Evolutionary conservation across 495 filamentous ascomycete genomes (phyloP), one percentile per base, ranked within the genome.

Genomic region (Hyaloscypha finlandica): DNA sequence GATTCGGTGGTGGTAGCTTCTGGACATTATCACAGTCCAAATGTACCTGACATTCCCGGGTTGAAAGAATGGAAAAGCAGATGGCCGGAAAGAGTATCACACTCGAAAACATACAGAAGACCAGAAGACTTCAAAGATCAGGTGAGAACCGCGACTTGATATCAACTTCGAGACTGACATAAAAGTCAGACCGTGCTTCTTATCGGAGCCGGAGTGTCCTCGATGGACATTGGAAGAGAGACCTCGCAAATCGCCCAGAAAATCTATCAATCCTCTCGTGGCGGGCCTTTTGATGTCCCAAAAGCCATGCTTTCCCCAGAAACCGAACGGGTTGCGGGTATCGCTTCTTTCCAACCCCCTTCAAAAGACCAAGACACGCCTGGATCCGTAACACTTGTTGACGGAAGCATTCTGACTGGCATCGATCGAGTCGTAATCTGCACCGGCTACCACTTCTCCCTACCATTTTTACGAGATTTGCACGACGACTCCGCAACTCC

Each of bases 1-100:
- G 93, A 97, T 75, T 91, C 90, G 16, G 88, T 97, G 3, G 85
- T 94, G 0, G 88, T 93, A n/a, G 92, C 92, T 8, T 91, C 83
- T 64, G 93, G 93, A 0, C 92, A 97, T 74, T 95, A 90, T 74
- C 83, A 84, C 33, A 85, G 90, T 6, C 88, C 89, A 0, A 88
- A 84, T 74, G 76, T 95, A 5, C 93, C 93, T 0, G 78, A 85
- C 56, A 85, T 90, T 22, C 59, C 73, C 2, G 88, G 89, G 1
- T 81, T 91, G 8, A 66, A 74, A 64, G 74, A 75, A 8, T 90
- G 91, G 67, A 83, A 91, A 73, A 63, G 73, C n/a, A 69, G 75
- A 4, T 86, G 91, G 67, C 91, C 90, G 0, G 84, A 83, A 0
- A 67, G 80, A 4, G 88, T 97, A 14, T 84, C 84, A 0, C 94